Evolutionary conservation across 805 yeast genomes (phyloP), one percentile per base, ranked within the genome.

Genomic region (Cyberlindnera mrakii): DNA sequence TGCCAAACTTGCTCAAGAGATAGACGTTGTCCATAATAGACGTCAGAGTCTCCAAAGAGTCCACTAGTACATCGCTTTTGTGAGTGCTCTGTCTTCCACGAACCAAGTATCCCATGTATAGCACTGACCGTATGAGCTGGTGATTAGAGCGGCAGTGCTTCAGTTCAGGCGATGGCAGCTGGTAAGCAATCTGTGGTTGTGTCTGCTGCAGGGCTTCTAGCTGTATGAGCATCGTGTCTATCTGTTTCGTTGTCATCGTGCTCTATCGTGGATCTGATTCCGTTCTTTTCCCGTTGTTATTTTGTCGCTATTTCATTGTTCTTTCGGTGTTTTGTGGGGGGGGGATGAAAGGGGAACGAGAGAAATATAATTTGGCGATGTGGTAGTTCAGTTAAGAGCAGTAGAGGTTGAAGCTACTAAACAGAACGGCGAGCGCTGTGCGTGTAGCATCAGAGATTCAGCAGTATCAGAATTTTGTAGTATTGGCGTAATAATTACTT

Each of bases 1-100:
- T 38, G 0, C 50, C 52, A 25, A 53, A 46, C 38, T 46, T 53
- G 15, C 48, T 39, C 6, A 53, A 6, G 7, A 53, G 35, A 31
- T 45, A 47, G 6, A 52, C 7, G 35, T 51, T 51, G 33, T 53
- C 55, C 50, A 53, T 41, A 2, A 52, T n/a, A 4, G 53, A 45
- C 2, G 54, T 50, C n/a, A 50, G 4, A 1, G 53, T 40, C 30
- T 53, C 55, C 14, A 53, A 33, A 8, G 50, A 41, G 30, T 47
- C 45, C 16, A 49, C 47, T 2, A 53, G n/a, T 11, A 41, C 39
- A 25, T 47, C 52, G 5, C 48, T 35, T 31, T 31, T 39, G 23
- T 37, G 33, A 13, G 16, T 15, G 9, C 27, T 32, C n/a, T 37
- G 43, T 14, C 35, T 41, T 6, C 47, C 29, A 3, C 46, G 36